A percentile compares a stretch with the other conserved stretches of the same genome.
phyloP scores from a whole-genome alignment of 2,329 filamentous ascomycete species.

The Pseudocercospora eumusae region DNA sequence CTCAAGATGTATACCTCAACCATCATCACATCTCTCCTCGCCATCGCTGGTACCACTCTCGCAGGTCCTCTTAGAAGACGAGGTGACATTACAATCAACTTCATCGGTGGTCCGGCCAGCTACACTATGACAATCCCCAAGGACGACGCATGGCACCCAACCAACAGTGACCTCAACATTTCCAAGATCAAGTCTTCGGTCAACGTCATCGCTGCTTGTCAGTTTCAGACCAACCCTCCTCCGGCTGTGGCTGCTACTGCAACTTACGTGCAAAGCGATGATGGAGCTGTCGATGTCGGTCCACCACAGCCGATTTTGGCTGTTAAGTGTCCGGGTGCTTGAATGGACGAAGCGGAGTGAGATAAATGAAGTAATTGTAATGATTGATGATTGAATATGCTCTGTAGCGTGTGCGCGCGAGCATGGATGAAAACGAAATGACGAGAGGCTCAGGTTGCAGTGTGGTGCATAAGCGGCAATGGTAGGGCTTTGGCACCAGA shows the following conservation, averaged over 20 bases:
- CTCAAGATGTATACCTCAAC: slow-evolving; percentile 16
- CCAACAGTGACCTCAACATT: slow-evolving; percentile 15
- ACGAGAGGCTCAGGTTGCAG: no score
- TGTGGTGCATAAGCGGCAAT: background rate
- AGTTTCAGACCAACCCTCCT: slow-evolving; percentile 15
- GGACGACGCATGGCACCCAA: slow-evolving; percentile 4
- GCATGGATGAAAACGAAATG: no score
- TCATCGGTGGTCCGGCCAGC: slow-evolving; percentile 17
- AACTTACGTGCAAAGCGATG: slow-evolving; percentile 11
- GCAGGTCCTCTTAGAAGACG: slow-evolving; percentile 11
- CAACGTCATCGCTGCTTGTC: slow-evolving; percentile 5
- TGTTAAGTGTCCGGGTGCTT: slow-evolving; percentile 11
- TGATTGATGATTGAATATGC: no score
- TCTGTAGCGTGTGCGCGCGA: no score
- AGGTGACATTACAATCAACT: slow-evolving; percentile 10
- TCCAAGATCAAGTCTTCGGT: slow-evolving; percentile 13
- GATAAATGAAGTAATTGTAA: background rate
- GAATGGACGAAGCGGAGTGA: background rate
- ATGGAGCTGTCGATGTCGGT: slow-evolving; percentile 14
- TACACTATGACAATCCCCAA: slow-evolving; percentile 13
- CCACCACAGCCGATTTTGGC: slow-evolving; percentile 20
- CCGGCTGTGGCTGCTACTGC: slow-evolving; percentile 11
- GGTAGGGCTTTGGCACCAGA: no score
- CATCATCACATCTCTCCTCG: slow-evolving; percentile 6
- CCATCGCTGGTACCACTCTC: slow-evolving; percentile 7